Base-by-base conservation (phyloP, 2,329 filamentous ascomycete genomes). In the Colletotrichum simmondsii region DNA sequence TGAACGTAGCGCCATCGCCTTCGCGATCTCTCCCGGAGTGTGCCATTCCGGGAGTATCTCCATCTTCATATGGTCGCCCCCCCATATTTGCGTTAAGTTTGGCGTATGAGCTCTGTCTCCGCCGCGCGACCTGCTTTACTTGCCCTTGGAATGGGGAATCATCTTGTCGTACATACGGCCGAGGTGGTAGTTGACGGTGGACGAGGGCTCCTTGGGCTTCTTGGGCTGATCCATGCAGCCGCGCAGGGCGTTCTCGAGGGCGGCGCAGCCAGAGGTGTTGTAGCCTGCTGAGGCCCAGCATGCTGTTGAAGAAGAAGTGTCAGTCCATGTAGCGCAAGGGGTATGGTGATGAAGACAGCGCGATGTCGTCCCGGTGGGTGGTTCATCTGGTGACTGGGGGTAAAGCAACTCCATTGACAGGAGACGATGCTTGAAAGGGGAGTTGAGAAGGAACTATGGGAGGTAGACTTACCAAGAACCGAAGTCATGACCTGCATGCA, bases 121-220 rank as follows among this genome's bases (percentile, higher is more conserved):
- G 4, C 16, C 2, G 37, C 37, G 32, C 37, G 37, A 42, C 32
- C 32, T 12, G 11, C 16, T n/a, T 58, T 52, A 73, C 14, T 65
- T 73, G 66, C 30, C 35, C 46, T 73, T 73, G 46, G 54, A 53
- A 37, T 72, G 57, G 5, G 68, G 68, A 11, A 73, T 53, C 37
- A 72, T 54, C 46, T 60, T 68, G 59, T 73, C 92, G 89, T 85
- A 92, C 89, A 87, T 97, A 87, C 97, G 91, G 76, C 90, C 89
- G 56, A 98, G 87, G 82, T 98, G 95, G 87, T 95, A 95, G 85
- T 98, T 98, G 90, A 98, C 95, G 82, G 92, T 96, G 86, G 92
- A 94, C 81, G 90, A 90, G 37, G 81, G 79, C 64, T 82, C 80
- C 14, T 83, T 77, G 56, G 83, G 78, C 72, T 81, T 87, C 87